Conservation (phyloP, 306 rosid genomes). For the Malus fusca region DNA sequence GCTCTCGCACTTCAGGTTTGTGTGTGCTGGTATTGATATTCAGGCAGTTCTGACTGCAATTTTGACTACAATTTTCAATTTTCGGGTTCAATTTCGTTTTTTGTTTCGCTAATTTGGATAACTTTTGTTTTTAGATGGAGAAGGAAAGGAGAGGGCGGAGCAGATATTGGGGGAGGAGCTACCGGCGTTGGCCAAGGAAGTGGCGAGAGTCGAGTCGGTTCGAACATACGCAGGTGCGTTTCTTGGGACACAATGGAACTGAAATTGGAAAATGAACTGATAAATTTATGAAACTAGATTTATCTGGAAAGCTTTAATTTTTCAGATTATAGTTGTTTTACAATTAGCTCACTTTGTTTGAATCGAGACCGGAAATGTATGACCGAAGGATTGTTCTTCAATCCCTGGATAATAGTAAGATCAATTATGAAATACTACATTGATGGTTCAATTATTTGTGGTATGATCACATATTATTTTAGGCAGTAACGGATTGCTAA, state of each 20-base stretch:
- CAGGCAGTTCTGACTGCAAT: constrained; percentile 13
- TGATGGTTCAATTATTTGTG: neutral
- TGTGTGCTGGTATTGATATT: neutral
- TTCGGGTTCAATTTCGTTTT: neutral
- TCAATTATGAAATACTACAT: neutral
- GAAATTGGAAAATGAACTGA: neutral
- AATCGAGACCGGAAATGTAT: too few species aligned
- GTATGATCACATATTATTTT: neutral
- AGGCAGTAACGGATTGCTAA: neutral
- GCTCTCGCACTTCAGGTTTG: constrained; percentile 19
- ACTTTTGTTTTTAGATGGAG: constrained; percentile 30
- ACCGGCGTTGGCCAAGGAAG: constrained; percentile 83
- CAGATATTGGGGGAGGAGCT: constrained; percentile 74
- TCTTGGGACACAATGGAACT: neutral
- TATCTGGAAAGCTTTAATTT: neutral
- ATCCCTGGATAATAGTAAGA: neutral
- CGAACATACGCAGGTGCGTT: constrained; percentile 72
- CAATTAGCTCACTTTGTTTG: neutral
- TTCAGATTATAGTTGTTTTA: neutral
- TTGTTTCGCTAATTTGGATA: neutral
- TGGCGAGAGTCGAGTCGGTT: constrained; percentile 75
- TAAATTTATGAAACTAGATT: neutral
- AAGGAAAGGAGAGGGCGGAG: constrained; percentile 31
- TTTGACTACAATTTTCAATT: constrained; percentile 4
- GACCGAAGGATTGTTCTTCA: neutral